Evolutionary conservation across 768 basidiomycete genomes (phyloP), one percentile per base, ranked within the genome.

Genomic region (Lepiota subincarnata): DNA sequence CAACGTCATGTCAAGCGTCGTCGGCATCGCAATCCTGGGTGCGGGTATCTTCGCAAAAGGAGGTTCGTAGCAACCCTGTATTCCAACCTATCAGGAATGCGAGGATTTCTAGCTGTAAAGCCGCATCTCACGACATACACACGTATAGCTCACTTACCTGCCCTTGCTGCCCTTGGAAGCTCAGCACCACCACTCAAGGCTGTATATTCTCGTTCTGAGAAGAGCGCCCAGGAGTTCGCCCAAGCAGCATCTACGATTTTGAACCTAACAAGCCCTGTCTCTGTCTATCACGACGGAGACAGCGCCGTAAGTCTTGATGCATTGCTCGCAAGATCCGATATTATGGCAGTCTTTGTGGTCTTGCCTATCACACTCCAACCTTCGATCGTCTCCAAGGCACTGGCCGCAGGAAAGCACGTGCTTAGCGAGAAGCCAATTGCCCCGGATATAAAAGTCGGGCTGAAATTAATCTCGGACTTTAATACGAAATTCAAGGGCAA

Each of bases 351-450:
- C 28, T 78, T 91, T 64, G 71, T 94, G 48, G 83, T 80, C 4
- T 73, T 95, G 10, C 92, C 92, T 0, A 93, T 95, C 63, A 78
- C 82, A 0, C 60, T 76, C 3, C 91, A 92, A 66, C 89, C 92
- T 1, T 67, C 70, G 14, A 71, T 93, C 55, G 72, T 95, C 50
- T 67, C 80, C 53, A 80, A 78, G 61, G 79, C 81, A 0, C 70
- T 87, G 35, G 78, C 73, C 0, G 87, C 89, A 2, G 89, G 92
- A 22, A 96, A 95, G 70, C 89, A 94, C 64, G 90, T 95, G 45
- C 64, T 94, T 55, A 87, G 86, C 66, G 92, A 96, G 74, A 95
- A 95, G 64, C 93, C 93, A 5, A 77, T 93, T 12, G 89, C 83
- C 2, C 75, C 83, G 38, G 84, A 87, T 60, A 81, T 92, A 41